A percentile compares a stretch with the other conserved stretches of the same genome.
These are phyloP conservation scores for Dothistroma pini DNA, from an alignment of 2,329 filamentous ascomycete species.

Conservation along the genomic window DNA sequence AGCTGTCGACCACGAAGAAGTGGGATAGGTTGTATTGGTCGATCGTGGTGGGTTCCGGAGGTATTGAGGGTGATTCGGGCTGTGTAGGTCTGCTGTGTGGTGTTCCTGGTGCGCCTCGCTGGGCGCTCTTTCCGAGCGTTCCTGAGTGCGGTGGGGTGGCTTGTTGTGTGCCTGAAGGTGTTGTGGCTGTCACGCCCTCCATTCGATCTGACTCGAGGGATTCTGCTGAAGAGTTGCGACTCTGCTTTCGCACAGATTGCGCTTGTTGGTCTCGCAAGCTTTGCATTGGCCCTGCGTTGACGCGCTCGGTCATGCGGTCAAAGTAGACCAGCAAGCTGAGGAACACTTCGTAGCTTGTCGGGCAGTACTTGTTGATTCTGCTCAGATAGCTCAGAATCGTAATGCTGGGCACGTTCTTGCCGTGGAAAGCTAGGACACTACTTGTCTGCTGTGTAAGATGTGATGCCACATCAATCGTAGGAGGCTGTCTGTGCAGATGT, in stretches of 20 bases:
- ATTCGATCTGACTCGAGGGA: constrained; percentile 28
- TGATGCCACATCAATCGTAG: constrained; percentile 56
- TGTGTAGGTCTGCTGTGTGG: constrained; percentile 36
- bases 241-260: constrained; percentile 43
- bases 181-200: constrained; percentile 29
- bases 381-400: constrained; percentile 94
- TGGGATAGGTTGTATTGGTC: constrained; percentile 57
- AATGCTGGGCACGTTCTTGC: constrained; percentile 96
- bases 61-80: constrained; percentile 32
- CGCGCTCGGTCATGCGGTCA: constrained; percentile 95
- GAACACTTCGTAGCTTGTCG: constrained; percentile 97
- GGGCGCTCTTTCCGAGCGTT: constrained; percentile 38
- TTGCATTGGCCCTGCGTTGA: constrained; percentile 76
- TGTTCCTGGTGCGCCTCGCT: constrained; percentile 35
- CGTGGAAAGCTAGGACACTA: constrained; percentile 89
- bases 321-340: constrained; percentile 94
- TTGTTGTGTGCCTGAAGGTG: constrained; percentile 38
- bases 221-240: constrained; percentile 24
- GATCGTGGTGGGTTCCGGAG: constrained; percentile 37
- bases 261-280: constrained; percentile 49
- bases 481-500: constrained; percentile 72
- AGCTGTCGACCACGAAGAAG: constrained; percentile 95
- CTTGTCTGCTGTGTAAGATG: constrained; percentile 61
- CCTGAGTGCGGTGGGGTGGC: constrained; percentile 49
- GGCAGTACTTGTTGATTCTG: constrained; percentile 97